These are phyloP conservation scores for Rhizopogon roseolus DNA, from an alignment of 768 basidiomycete species.

Conservation along the genomic window DNA sequence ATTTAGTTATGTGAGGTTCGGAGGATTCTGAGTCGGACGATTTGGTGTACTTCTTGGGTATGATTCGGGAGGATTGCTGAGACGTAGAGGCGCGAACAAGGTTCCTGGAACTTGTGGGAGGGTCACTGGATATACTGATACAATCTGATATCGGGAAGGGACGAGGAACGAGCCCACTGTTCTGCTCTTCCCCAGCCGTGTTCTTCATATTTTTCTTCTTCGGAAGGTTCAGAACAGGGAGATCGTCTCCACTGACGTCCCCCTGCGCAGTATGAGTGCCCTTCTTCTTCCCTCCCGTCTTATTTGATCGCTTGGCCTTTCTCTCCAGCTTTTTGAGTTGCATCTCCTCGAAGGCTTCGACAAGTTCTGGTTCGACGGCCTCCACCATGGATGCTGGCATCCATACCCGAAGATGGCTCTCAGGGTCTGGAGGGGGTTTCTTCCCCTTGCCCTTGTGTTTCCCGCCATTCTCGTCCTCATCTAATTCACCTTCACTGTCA, in stretches of 20 bases:
- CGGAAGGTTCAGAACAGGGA: background rate
- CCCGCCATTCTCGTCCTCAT: slow-evolving; percentile 38
- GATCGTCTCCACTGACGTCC: slow-evolving; percentile 4
- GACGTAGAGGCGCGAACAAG: background rate
- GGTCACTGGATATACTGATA: background rate
- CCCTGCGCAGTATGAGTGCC: slow-evolving; percentile 4
- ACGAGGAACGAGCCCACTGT: background rate
- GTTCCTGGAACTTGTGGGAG: background rate
- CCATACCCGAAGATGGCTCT: slow-evolving; percentile 68
- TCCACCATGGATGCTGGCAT: slow-evolving; percentile 77
- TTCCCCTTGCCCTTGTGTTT: slow-evolving; percentile 30
- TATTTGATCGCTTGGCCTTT: slow-evolving; percentile 34
- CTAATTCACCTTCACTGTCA: slow-evolving; percentile 45
- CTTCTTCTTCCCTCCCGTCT: slow-evolving; percentile 23
- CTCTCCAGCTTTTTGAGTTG: slow-evolving; percentile 45
- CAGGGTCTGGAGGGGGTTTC: slow-evolving; percentile 39
- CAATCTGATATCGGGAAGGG: background rate
- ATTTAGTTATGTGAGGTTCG: slow-evolving; percentile 20
- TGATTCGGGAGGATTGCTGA: background rate
- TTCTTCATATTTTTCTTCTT: background rate
- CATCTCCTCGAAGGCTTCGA: slow-evolving; percentile 52
- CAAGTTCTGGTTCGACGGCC: slow-evolving; percentile 61
- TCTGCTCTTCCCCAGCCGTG: background rate
- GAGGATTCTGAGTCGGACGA: slow-evolving; percentile 17
- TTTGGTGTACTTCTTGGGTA: background rate